Conservation (phyloP, 345 rosid species). For the Boechera stricta region DNA sequence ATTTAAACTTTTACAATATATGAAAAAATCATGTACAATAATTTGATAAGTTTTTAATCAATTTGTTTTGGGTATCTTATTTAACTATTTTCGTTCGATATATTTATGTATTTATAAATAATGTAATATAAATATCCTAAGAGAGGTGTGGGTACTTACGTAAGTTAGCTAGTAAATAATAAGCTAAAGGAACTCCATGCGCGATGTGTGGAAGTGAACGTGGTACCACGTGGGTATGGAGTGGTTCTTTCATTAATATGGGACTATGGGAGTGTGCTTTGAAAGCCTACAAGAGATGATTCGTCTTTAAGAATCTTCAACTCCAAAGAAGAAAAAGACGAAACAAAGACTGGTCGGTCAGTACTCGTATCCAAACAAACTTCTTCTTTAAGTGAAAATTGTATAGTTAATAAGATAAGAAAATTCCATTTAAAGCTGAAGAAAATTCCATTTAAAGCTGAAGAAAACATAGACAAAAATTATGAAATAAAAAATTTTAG, state of each 20-base stretch:
- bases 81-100: background rate
- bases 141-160: background rate
- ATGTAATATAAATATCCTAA: background rate
- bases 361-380: slow-evolving; percentile 14
- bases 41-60: background rate
- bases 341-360: background rate
- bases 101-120: background rate
- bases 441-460: too few relatives aligned
- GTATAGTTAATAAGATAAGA: too few relatives aligned
- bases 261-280: slow-evolving; percentile 8
- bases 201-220: slow-evolving; percentile 24
- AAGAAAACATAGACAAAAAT: too few relatives aligned
- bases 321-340: background rate
- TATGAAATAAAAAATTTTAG: too few relatives aligned
- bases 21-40: background rate
- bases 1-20: background rate
- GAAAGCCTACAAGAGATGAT: background rate
- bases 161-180: background rate
- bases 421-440: too few relatives aligned
- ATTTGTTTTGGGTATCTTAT: background rate
- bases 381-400: background rate
- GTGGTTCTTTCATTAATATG: slow-evolving; percentile 4
- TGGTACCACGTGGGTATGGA: slow-evolving; percentile 39
- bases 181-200: background rate
- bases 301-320: slow-evolving; percentile 14